Evolutionary conservation across 768 basidiomycete species (phyloP).

Genomic region (Saitozyma podzolica): DNA sequence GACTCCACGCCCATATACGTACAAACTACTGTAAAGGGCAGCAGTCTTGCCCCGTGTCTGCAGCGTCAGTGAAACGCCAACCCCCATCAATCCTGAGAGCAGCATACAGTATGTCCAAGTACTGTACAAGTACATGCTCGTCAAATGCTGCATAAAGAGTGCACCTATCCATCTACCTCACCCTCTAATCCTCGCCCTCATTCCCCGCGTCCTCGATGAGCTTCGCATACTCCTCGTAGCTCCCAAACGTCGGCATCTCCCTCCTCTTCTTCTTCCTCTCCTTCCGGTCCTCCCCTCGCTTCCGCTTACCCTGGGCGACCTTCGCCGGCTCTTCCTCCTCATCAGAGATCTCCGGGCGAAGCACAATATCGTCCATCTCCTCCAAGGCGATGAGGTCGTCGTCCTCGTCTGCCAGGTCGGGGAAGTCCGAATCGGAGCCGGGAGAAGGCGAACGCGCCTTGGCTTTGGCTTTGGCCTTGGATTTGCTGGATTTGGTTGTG

Average conservation of each 20-base stretch:
- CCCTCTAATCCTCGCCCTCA: slow-evolving; percentile 41
- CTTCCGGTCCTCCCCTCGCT: slow-evolving; percentile 54
- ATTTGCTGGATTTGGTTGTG: slow-evolving; percentile 50
- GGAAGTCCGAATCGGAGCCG: slow-evolving; percentile 5
- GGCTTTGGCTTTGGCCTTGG: slow-evolving; percentile 9
- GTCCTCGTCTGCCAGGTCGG: slow-evolving; percentile 18
- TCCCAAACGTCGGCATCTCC: slow-evolving; percentile 50
- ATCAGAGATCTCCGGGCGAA: slow-evolving; percentile 19
- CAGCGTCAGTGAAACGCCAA: too few relatives aligned
- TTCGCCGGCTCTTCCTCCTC: slow-evolving; percentile 56
- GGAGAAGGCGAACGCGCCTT: slow-evolving; percentile 1
- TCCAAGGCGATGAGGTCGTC: slow-evolving; percentile 45
- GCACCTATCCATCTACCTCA: background rate
- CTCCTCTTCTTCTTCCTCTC: slow-evolving; percentile 65
- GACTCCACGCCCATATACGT: too few relatives aligned
- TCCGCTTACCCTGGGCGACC: slow-evolving; percentile 50
- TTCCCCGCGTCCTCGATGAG: slow-evolving; percentile 50
- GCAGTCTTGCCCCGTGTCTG: too few relatives aligned
- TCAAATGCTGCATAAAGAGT: too few relatives aligned
- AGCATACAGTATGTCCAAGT: too few relatives aligned
- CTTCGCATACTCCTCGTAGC: slow-evolving; percentile 52
- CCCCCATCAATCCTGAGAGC: too few relatives aligned
- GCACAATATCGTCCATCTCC: slow-evolving; percentile 47
- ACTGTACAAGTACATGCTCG: too few relatives aligned
- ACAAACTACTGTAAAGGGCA: too few relatives aligned